Evolutionary conservation across 2,329 filamentous ascomycete species (phyloP), one percentile per base, ranked within the genome.

Genomic region (Exophiala mesophila): DNA sequence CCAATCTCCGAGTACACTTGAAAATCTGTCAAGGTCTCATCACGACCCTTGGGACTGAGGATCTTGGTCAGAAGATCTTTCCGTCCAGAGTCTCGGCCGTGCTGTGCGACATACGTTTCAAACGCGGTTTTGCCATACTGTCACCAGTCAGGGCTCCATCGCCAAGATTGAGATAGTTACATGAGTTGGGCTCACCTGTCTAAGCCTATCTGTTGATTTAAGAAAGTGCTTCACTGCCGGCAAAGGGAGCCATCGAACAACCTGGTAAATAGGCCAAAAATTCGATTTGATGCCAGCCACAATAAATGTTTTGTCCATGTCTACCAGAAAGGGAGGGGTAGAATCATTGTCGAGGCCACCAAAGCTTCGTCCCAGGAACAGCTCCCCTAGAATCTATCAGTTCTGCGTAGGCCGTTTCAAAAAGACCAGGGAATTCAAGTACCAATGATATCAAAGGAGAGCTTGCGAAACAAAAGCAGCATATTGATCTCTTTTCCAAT

Each of bases 401-500:
- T n/a, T n/a, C n/a, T n/a, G n/a, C n/a, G n/a, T n/a, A n/a, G n/a
- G n/a, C n/a, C n/a, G n/a, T n/a, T n/a, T n/a, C n/a, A n/a, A n/a
- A n/a, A n/a, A n/a, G n/a, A 68, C 5, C 5, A 31, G n/a, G 5
- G 29, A 13, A 65, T 13, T 7, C 7, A 5, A 31, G 17, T 31
- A 31, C 29, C 29, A 16, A 31, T 16, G n/a, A 31, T 31, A 13
- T 31, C 29, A 16, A 31, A 31, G 13, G 29, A 12, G 29, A 16
- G 13, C 29, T 13, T 7, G 5, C 29, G 29, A 16, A 31, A 31
- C 29, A 12, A 31, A 7, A 31, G 17, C n/a, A 31, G 29, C 29
- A 31, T 31, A 31, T 31, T 16, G 7, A 16, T 31, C 5, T 12
- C 7, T 16, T 31, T 13, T 13, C 29, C 29, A 7, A 5, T 7